phyloP scores from a whole-genome alignment of 805 yeast species.

The Pichia rugopelliculosa region DNA sequence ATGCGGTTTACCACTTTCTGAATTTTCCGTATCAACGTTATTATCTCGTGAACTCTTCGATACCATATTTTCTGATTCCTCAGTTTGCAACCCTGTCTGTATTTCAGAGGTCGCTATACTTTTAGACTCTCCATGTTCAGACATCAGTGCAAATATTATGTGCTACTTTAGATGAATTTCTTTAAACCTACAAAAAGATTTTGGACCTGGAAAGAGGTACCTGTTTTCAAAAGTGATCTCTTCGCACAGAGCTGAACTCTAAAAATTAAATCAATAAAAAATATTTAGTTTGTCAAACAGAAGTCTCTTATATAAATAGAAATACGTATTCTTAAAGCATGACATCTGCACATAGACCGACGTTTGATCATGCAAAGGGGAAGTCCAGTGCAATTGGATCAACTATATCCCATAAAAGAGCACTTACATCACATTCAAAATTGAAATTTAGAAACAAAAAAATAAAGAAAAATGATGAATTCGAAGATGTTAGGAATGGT shows the following conservation, averaged over 20 bases:
- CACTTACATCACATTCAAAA: conserved; percentile 31
- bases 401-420: conserved; percentile 21
- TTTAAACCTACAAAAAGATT: too few relatives aligned
- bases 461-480: conserved; percentile 16
- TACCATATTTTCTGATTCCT: background rate
- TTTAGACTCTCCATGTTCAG: background rate
- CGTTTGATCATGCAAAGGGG: conserved; percentile 58
- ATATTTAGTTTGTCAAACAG: too few relatives aligned
- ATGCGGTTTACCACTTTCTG: background rate
- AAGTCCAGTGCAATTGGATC: conserved; percentile 37
- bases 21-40: background rate
- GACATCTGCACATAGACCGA: conserved; percentile 69
- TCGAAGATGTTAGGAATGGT: conserved; percentile 42
- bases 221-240: too few relatives aligned
- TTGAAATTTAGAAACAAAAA: conserved; percentile 38
- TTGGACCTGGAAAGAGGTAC: too few relatives aligned
- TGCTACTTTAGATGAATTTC: too few relatives aligned
- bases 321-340: conserved; percentile 27
- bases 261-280: too few relatives aligned
- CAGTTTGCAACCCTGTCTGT: background rate
- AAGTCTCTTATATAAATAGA: too few relatives aligned
- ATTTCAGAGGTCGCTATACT: background rate
- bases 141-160: too few relatives aligned
- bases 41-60: background rate
- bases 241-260: too few relatives aligned